A percentile compares a stretch with the other conserved stretches of the same genome.
phyloP scores from a whole-genome alignment of 1,284 basidiomycete species.

The Ceratobasidium sp. region DNA sequence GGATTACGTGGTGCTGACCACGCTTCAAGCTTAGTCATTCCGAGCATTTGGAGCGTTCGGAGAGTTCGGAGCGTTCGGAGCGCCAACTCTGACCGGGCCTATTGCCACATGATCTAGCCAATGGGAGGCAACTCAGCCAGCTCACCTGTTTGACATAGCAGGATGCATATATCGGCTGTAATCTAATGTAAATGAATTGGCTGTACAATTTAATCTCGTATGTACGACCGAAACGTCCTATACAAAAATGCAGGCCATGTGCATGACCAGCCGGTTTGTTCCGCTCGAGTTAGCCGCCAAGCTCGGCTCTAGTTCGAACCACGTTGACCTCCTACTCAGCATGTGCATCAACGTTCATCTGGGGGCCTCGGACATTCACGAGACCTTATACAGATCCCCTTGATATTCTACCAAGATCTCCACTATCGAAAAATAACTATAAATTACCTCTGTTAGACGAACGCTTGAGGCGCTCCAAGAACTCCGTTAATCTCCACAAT shows the following conservation, averaged over 20 bases:
- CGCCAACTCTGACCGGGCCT: too few species aligned
- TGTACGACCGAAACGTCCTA: background rate
- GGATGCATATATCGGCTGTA: too few species aligned
- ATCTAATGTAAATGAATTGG: too few species aligned
- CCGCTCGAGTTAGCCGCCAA: conserved; percentile 27
- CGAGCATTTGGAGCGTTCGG: too few species aligned
- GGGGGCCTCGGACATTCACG: background rate
- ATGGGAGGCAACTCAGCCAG: too few species aligned
- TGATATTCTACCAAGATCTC: background rate
- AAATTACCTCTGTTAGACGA: background rate
- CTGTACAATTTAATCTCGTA: too few species aligned
- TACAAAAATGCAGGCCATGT: background rate
- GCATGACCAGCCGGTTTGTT: background rate
- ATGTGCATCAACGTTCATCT: conserved; percentile 37
- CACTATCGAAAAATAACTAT: background rate
- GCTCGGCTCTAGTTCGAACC: conserved; percentile 37
- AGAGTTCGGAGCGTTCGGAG: too few species aligned
- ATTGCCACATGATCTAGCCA: too few species aligned
- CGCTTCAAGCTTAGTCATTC: too few species aligned
- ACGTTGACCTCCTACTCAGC: conserved; percentile 12
- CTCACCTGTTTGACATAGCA: too few species aligned
- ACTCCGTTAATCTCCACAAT: background rate
- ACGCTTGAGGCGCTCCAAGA: background rate
- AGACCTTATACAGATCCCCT: background rate
- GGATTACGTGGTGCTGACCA: too few species aligned